Percentiles rank a stretch among this genome's conserved stretches.
phyloP scores from a whole-genome alignment of 768 basidiomycete genomes.

The Megacollybia marginata region DNA sequence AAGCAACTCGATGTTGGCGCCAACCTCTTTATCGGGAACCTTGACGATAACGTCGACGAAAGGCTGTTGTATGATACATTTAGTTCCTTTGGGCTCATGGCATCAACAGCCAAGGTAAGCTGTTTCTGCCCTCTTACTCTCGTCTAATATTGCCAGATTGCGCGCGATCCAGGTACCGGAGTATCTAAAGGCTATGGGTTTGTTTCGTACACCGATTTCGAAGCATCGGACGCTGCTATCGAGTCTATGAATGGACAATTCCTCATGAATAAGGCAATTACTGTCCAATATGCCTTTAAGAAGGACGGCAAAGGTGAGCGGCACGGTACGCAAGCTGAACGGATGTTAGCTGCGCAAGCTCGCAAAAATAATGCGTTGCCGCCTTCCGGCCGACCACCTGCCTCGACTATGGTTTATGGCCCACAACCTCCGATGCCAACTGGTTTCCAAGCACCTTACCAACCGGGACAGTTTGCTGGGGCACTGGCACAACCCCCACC shows the following conservation, averaged over 20 bases:
- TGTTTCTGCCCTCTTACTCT: slow-evolving; percentile 2
- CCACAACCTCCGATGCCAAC: slow-evolving; percentile 51
- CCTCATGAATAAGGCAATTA: slow-evolving; percentile 97
- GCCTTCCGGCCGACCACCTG: slow-evolving; percentile 66
- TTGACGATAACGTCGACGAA: slow-evolving; percentile 96
- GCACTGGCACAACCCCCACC: slow-evolving; percentile 77
- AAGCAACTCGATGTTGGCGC: slow-evolving; percentile 98
- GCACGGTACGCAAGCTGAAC: slow-evolving; percentile 95
- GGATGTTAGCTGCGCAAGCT: slow-evolving; percentile 91
- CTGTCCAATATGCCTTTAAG: slow-evolving; percentile 98
- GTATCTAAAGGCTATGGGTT: slow-evolving; percentile 96
- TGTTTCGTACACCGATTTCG: slow-evolving; percentile 95
- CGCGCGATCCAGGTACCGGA: slow-evolving; percentile 79
- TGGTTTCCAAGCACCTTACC: slow-evolving; percentile 69
- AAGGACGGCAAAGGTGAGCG: slow-evolving; percentile 98
- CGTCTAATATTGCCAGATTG: slow-evolving; percentile 49
- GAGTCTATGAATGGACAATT: slow-evolving; percentile 98
- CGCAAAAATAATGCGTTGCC: slow-evolving; percentile 92
- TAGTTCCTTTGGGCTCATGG: slow-evolving; percentile 89
- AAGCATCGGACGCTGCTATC: slow-evolving; percentile 91
- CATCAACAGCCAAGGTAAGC: slow-evolving; percentile 80
- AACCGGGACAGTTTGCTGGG: slow-evolving; percentile 86
- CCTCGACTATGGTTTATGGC: slow-evolving; percentile 68
- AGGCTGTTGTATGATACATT: slow-evolving; percentile 90
- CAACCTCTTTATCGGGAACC: slow-evolving; percentile 91